These are phyloP conservation scores for Venustampulla echinocandica DNA, from an alignment of 495 filamentous ascomycete species.

Conservation along the genomic window DNA sequence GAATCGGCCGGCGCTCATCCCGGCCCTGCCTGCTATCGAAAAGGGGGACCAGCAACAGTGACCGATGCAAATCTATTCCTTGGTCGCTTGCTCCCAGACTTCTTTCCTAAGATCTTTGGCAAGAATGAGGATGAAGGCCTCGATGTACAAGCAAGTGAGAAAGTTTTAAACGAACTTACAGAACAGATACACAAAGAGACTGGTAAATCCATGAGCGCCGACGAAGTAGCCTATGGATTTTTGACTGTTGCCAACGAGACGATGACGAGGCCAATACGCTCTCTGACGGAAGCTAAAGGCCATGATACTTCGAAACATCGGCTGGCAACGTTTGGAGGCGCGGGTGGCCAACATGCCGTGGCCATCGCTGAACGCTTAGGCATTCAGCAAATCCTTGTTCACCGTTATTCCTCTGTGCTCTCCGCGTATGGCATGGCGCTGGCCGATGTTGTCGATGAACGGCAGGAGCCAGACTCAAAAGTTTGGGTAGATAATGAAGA, in stretches of 20 bases:
- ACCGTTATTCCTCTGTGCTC: constrained; percentile 87
- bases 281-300: constrained; percentile 86
- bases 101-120: constrained; percentile 96
- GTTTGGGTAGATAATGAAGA: constrained; percentile 56
- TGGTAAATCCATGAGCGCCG: constrained; percentile 62
- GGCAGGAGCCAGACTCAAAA: constrained; percentile 82
- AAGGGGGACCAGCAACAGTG: constrained; percentile 85
- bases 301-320: constrained; percentile 86
- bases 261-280: constrained; percentile 89
- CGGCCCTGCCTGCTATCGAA: constrained; percentile 89
- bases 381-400: constrained; percentile 78
- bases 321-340: constrained; percentile 87
- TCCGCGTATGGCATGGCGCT: constrained; percentile 96
- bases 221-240: constrained; percentile 88
- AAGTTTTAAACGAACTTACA: constrained; percentile 68
- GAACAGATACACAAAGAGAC: constrained; percentile 58
- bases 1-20: constrained; percentile 92
- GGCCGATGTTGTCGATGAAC: constrained; percentile 89
- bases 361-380: constrained; percentile 89
- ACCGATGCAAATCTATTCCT: constrained; percentile 92
- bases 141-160: constrained; percentile 68
- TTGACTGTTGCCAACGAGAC: constrained; percentile 91
- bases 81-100: constrained; percentile 80
- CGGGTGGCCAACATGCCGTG: constrained; percentile 91
- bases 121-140: constrained; percentile 82